Conservation (phyloP, 1,284 basidiomycete genomes). For the Puccinia sorghi region DNA sequence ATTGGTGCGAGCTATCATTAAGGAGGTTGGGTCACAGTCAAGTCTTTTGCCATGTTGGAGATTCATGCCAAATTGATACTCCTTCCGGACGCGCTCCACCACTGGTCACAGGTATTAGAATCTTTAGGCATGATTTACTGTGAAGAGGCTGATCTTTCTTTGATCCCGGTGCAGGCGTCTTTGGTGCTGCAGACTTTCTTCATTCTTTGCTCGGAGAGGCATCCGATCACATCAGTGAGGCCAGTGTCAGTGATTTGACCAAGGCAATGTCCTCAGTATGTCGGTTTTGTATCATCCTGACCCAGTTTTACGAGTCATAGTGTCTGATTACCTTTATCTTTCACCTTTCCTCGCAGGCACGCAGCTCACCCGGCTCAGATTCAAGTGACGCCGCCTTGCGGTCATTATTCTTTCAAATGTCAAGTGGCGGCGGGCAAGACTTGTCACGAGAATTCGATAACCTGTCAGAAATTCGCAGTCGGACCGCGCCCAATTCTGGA, state of each 20-base stretch:
- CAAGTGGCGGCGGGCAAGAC: slow-evolving; percentile 59
- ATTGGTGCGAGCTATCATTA: slow-evolving; percentile 62
- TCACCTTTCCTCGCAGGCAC: slow-evolving; percentile 51
- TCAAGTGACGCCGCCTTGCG: slow-evolving; percentile 53
- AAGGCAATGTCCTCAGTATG: slow-evolving; percentile 68
- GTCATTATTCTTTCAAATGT: slow-evolving; percentile 59
- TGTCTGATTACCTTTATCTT: background rate
- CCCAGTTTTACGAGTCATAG: background rate
- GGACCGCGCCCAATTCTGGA: slow-evolving; percentile 58
- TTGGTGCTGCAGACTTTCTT: slow-evolving; percentile 50
- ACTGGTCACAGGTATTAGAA: slow-evolving; percentile 77
- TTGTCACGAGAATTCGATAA: slow-evolving; percentile 71
- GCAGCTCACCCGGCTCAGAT: slow-evolving; percentile 46
- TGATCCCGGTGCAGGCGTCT: slow-evolving; percentile 31
- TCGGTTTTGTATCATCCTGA: slow-evolving; percentile 9
- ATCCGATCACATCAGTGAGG: slow-evolving; percentile 64
- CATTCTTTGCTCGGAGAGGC: slow-evolving; percentile 62
- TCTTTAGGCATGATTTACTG: background rate
- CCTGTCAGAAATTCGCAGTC: slow-evolving; percentile 69
- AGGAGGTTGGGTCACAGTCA: slow-evolving; percentile 71
- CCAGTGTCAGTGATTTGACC: slow-evolving; percentile 84
- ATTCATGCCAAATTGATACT: slow-evolving; percentile 73
- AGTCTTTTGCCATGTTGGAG: slow-evolving; percentile 86
- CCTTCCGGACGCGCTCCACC: slow-evolving; percentile 78
- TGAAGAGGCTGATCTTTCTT: slow-evolving; percentile 13